These are phyloP conservation scores for Claviceps humidiphila DNA, from an alignment of 2,329 filamentous ascomycete genomes.

Conservation along the genomic window DNA sequence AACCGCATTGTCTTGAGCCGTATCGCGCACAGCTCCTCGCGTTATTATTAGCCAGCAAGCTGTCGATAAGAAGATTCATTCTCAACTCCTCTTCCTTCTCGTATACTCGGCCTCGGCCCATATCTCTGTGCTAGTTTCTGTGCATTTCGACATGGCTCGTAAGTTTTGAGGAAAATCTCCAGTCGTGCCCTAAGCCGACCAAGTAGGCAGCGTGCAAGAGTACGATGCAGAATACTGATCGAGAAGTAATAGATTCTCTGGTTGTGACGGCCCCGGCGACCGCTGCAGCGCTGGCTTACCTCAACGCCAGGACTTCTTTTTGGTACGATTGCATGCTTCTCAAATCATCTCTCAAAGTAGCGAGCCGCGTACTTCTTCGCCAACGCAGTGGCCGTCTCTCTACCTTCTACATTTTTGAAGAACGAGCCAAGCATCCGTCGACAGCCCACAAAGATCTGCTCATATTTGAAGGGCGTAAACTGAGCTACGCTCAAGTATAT, in stretches of 20 bases:
- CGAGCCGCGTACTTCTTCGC: conserved; percentile 29
- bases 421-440: conserved; percentile 38
- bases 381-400: conserved; percentile 50
- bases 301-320: conserved; percentile 58
- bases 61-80: neutral
- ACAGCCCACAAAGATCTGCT: conserved; percentile 46
- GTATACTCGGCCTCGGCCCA: neutral
- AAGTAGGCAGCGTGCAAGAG: neutral
- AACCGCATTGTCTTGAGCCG: neutral
- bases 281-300: conserved; percentile 57
- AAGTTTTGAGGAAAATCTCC: neutral
- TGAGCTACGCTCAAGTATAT: conserved; percentile 68
- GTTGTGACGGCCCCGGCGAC: conserved; percentile 45
- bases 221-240: neutral
- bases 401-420: conserved; percentile 64
- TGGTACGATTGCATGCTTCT: conserved; percentile 53
- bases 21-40: neutral
- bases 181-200: neutral
- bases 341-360: conserved; percentile 34
- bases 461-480: conserved; percentile 53
- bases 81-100: neutral
- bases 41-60: neutral
- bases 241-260: conserved; percentile 38
- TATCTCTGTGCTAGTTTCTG: neutral
- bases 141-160: neutral